Percentiles rank a stretch among this genome's conserved stretches.
Evolutionary conservation across 1,139 yeast species (phyloP).

Genomic region (Pneumocystis canis): DNA sequence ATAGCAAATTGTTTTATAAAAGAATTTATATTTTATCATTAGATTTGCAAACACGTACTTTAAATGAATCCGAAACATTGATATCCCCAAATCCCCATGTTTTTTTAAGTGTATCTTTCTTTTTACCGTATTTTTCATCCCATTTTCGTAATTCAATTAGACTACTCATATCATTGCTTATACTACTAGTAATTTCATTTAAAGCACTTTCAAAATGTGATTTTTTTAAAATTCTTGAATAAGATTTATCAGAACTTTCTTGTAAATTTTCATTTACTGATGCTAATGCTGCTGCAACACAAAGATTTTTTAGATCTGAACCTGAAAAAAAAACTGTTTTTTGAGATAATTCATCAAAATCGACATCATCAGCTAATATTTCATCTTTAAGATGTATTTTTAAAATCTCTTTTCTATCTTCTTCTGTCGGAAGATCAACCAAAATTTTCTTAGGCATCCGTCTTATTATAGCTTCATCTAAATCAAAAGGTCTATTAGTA

Average conservation of each 20-base stretch:
- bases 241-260: not conserved
- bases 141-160: slow-evolving; percentile 14
- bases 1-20: not conserved
- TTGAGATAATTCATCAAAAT: slow-evolving; percentile 70
- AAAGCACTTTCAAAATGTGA: slow-evolving; percentile 14
- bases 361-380: slow-evolving; percentile 90
- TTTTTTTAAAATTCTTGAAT: slow-evolving; percentile 7
- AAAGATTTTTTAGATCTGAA: slow-evolving; percentile 89
- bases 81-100: not conserved
- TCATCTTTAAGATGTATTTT: slow-evolving; percentile 92
- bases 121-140: slow-evolving; percentile 14
- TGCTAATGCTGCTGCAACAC: slow-evolving; percentile 95
- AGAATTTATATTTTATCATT: not conserved
- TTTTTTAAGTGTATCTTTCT: not conserved
- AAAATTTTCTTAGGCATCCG: slow-evolving; percentile 93
- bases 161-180: slow-evolving; percentile 15
- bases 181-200: slow-evolving; percentile 12
- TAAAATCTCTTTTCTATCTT: slow-evolving; percentile 79
- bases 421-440: slow-evolving; percentile 92
- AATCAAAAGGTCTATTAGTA: slow-evolving; percentile 94
- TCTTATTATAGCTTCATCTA: slow-evolving; percentile 92
- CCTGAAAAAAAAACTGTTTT: slow-evolving; percentile 91
- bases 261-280: slow-evolving; percentile 97
- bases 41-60: not conserved
- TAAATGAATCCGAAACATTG: not conserved